Percentiles rank a stretch among this genome's conserved stretches.
Conservation (phyloP, 345 rosid genomes). For the Toxicodendron radicans region DNA sequence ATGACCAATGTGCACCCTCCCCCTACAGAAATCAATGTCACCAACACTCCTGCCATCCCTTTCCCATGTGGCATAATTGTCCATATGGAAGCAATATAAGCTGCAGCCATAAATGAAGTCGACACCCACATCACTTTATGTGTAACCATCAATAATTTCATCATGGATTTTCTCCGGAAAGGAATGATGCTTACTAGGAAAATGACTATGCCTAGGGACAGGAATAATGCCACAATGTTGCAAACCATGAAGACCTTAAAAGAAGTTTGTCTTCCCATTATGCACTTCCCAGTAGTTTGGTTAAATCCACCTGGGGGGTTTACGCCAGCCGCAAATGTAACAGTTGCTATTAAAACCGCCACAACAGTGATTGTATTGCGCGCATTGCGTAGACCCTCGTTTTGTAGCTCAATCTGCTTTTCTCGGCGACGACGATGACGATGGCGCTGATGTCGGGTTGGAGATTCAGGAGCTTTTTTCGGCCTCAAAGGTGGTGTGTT, state of each 20-base stretch:
- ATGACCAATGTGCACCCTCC: slow-evolving; percentile 42
- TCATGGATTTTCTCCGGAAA: slow-evolving; percentile 48
- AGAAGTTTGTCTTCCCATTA: slow-evolving; percentile 30
- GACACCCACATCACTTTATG: slow-evolving; percentile 69
- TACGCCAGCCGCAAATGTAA: slow-evolving; percentile 64
- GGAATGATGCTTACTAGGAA: slow-evolving; percentile 62
- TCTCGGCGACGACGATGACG: slow-evolving; percentile 28
- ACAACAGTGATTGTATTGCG: slow-evolving; percentile 57
- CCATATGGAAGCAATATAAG: slow-evolving; percentile 58
- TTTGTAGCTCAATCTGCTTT: slow-evolving; percentile 42
- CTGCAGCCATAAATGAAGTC: slow-evolving; percentile 54
- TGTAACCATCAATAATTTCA: slow-evolving; percentile 43
- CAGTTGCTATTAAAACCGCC: slow-evolving; percentile 64
- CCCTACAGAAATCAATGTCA: slow-evolving; percentile 29
- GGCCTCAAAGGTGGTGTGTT: neutral
- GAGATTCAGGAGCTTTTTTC: slow-evolving; percentile 12
- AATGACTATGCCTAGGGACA: slow-evolving; percentile 55
- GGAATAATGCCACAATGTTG: slow-evolving; percentile 55
- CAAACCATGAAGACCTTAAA: slow-evolving; percentile 60
- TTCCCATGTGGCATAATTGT: slow-evolving; percentile 39
- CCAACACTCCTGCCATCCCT: slow-evolving; percentile 44
- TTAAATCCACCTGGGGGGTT: slow-evolving; percentile 69
- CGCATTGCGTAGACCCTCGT: slow-evolving; percentile 60
- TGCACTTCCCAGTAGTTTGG: slow-evolving; percentile 36
- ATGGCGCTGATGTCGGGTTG: slow-evolving; percentile 8